phyloP scores from a whole-genome alignment of 2,329 filamentous ascomycete genomes.

The Colletotrichum camelliae region DNA sequence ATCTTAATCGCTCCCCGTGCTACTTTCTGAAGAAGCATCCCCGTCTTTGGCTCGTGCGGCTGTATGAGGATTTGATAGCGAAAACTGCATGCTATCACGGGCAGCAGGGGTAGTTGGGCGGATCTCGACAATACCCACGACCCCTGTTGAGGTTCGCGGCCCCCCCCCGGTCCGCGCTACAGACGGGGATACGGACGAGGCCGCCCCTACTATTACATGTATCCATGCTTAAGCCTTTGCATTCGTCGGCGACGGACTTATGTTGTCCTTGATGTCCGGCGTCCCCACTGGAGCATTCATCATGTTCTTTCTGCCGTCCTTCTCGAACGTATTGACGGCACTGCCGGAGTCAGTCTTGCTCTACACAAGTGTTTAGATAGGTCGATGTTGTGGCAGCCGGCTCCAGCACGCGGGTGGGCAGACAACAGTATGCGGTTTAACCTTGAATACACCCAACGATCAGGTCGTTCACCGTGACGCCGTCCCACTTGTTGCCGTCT shows the following conservation, averaged over 20 bases:
- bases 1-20: rapidly evolving
- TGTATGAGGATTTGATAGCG: background rate
- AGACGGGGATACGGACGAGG: background rate
- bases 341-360: background rate
- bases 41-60: background rate
- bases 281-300: background rate
- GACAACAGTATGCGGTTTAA: too few relatives aligned
- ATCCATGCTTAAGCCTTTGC: background rate
- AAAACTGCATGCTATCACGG: background rate
- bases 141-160: background rate
- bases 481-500: background rate
- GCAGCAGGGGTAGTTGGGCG: background rate
- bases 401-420: background rate
- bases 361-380: background rate
- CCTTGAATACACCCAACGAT: background rate
- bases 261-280: background rate
- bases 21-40: background rate
- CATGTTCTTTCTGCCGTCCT: background rate
- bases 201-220: background rate
- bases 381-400: background rate
- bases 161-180: background rate
- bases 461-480: background rate
- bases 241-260: background rate
- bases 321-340: background rate
- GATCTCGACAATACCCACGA: background rate